phyloP scores from a whole-genome alignment of 2,329 filamentous ascomycete genomes.

The Penicillium sp. region DNA sequence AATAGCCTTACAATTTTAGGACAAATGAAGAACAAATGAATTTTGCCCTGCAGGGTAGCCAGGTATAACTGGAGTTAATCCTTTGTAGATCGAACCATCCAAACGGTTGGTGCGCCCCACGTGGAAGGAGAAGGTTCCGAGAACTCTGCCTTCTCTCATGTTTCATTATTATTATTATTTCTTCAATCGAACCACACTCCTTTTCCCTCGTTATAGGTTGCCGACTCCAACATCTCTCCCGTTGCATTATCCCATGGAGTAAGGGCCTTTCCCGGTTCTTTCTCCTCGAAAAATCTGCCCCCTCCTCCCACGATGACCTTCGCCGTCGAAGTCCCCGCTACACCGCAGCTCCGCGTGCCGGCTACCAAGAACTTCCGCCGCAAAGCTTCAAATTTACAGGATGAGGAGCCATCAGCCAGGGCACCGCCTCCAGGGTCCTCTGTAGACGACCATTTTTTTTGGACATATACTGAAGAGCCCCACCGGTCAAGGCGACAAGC shows the following conservation, averaged over 20 bases:
- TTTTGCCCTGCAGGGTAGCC: not conserved
- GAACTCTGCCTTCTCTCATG: constrained; percentile 19
- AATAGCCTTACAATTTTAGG: constrained; percentile 1
- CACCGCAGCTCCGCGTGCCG: constrained; percentile 41
- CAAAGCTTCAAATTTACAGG: constrained; percentile 18
- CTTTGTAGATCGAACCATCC: constrained; percentile 21
- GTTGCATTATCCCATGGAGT: constrained; percentile 27
- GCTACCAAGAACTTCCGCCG: constrained; percentile 33
- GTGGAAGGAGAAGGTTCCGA: constrained; percentile 40
- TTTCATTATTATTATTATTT: constrained; percentile 11
- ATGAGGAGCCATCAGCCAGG: constrained; percentile 29
- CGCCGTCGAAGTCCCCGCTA: constrained; percentile 33
- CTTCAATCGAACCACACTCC: constrained; percentile 18
- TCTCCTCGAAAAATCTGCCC: constrained; percentile 8
- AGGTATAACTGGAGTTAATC: not conserved
- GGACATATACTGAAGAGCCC: constrained; percentile 98
- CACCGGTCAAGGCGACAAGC: constrained; percentile 87
- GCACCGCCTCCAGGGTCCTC: constrained; percentile 39
- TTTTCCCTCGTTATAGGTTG: not conserved
- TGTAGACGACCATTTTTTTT: constrained; percentile 76
- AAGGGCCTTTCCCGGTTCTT: constrained; percentile 1
- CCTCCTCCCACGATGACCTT: constrained; percentile 32
- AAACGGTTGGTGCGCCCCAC: constrained; percentile 39
- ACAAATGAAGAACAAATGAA: constrained; percentile 12
- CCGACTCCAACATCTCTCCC: no score